phyloP scores from a whole-genome alignment of 768 basidiomycete species.

The Pholiota molesta region DNA sequence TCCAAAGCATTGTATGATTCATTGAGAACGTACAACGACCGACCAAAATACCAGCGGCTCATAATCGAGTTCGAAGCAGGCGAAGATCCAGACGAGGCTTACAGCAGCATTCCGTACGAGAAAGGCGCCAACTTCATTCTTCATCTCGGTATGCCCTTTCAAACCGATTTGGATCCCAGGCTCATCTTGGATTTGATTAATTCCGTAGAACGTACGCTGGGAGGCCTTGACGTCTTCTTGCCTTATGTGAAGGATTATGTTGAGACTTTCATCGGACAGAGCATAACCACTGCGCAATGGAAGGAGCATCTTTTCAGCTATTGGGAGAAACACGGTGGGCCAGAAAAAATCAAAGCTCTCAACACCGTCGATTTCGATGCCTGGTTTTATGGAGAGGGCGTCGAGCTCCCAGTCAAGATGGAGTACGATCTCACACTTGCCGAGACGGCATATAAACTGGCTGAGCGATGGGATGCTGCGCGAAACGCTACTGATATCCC shows the following conservation, averaged over 20 bases:
- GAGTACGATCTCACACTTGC: slow-evolving; percentile 78
- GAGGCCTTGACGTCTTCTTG: slow-evolving; percentile 82
- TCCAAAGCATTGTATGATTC: slow-evolving; percentile 72
- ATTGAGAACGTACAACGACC: slow-evolving; percentile 57
- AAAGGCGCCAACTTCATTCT: slow-evolving; percentile 91
- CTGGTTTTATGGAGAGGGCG: slow-evolving; percentile 85
- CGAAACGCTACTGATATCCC: slow-evolving; percentile 48
- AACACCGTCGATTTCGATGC: slow-evolving; percentile 80
- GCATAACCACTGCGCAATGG: slow-evolving; percentile 86
- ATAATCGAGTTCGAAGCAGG: slow-evolving; percentile 75
- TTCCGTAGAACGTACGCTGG: slow-evolving; percentile 63
- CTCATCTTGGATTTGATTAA: neutral
- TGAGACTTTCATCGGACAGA: slow-evolving; percentile 76
- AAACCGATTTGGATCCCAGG: neutral
- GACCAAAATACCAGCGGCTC: slow-evolving; percentile 78
- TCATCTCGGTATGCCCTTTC: slow-evolving; percentile 61
- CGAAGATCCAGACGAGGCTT: slow-evolving; percentile 81
- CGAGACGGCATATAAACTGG: slow-evolving; percentile 68
- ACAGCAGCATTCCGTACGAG: slow-evolving; percentile 78
- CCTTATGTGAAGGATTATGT: slow-evolving; percentile 88
- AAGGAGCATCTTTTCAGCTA: slow-evolving; percentile 76
- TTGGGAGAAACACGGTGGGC: slow-evolving; percentile 58
- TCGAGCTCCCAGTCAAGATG: slow-evolving; percentile 71
- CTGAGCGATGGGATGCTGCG: slow-evolving; percentile 72
- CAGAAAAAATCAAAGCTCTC: slow-evolving; percentile 65